Percentiles rank a stretch among this genome's conserved stretches.
These are phyloP conservation scores for Chalciporus pseudorubinellus DNA, from an alignment of 768 basidiomycete species.

Conservation along the genomic window DNA sequence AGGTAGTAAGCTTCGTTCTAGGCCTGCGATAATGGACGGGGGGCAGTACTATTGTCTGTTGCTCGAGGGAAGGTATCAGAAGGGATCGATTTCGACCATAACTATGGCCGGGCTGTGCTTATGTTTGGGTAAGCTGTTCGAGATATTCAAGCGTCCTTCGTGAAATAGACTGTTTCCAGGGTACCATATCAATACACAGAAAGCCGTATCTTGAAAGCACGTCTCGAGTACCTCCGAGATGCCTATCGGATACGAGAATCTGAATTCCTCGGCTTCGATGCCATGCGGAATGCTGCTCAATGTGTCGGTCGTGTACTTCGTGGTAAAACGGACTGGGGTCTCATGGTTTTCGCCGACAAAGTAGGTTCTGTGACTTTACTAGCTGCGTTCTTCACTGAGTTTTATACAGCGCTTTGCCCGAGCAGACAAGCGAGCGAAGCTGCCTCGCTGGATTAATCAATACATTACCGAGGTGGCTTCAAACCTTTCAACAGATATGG, in stretches of 20 bases:
- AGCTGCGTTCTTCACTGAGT: not conserved
- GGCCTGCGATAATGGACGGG: constrained; percentile 99
- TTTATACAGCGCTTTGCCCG: constrained; percentile 79
- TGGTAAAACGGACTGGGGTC: constrained; percentile 98
- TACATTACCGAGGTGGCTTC: constrained; percentile 98
- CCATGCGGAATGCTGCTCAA: constrained; percentile 98
- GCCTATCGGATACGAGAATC: constrained; percentile 97
- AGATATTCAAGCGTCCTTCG: not conserved
- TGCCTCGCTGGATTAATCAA: constrained; percentile 98
- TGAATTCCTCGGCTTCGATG: constrained; percentile 98
- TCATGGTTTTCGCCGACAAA: constrained; percentile 99
- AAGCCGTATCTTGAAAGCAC: constrained; percentile 93
- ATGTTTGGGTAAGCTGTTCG: constrained; percentile 84
- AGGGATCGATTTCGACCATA: constrained; percentile 99
- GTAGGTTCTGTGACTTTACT: constrained; percentile 39
- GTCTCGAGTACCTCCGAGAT: constrained; percentile 96
- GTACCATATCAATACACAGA: constrained; percentile 99
- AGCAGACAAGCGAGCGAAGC: constrained; percentile 89
- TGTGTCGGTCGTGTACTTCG: constrained; percentile 97
- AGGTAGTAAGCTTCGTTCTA: constrained; percentile 26
- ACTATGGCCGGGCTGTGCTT: constrained; percentile 97
- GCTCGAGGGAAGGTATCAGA: constrained; percentile 99
- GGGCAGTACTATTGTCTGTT: constrained; percentile 93
- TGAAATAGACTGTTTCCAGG: constrained; percentile 37
- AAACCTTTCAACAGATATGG: constrained; percentile 98